Evolutionary conservation across 2,329 filamentous ascomycete genomes (phyloP), one percentile per base, ranked within the genome.

Genomic region (Aureobasidium sp.): DNA sequence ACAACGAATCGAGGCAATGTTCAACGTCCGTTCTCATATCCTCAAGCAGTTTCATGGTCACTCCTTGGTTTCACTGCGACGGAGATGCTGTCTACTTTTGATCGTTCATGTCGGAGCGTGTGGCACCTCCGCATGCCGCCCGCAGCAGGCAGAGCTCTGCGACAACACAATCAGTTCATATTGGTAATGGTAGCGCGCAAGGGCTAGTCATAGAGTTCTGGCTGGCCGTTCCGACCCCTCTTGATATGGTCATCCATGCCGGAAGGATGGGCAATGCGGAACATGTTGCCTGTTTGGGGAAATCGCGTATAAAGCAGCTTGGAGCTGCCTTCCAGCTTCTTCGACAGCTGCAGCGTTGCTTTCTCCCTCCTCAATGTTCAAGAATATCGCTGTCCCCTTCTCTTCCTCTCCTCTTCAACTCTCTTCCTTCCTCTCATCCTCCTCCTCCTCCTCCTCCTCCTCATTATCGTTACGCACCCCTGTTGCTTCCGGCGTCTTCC

Each of bases 271-370:
- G 24, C 14, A 19, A 14, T n/a, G 27, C 56, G 57, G 57, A 50
- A 40, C 15, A 35, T 24, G 57, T 50, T 60, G 35, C 57, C 57
- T 42, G 33, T 49, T 60, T 42, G 45, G 57, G 57, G 19, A 52
- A 60, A 60, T 29, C 31, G 40, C 33, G 45, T 60, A 60, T 49
- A 50, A 49, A 60, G 27, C 39, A 57, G 53, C 47, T 50, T 22
- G 45, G 45, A 31, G 24, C 53, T 57, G 53, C 53, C 35, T 29
- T 7, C 22, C 24, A 42, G 40, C 44, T 49, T 27, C 33, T 17
- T 60, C 57, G 49, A 60, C 50, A 60, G 27, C 31, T 45, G 33
- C 45, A 50, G 40, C n/a, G 53, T n/a, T 58, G 35, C 52, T 54
- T 54, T 54, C 52, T 42, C 52, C 22, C 31, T 42, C 42, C 39